Evolutionary conservation across 176 grass and related monocot species (phyloP).

Genomic region (Saccharum spontaneum): DNA sequence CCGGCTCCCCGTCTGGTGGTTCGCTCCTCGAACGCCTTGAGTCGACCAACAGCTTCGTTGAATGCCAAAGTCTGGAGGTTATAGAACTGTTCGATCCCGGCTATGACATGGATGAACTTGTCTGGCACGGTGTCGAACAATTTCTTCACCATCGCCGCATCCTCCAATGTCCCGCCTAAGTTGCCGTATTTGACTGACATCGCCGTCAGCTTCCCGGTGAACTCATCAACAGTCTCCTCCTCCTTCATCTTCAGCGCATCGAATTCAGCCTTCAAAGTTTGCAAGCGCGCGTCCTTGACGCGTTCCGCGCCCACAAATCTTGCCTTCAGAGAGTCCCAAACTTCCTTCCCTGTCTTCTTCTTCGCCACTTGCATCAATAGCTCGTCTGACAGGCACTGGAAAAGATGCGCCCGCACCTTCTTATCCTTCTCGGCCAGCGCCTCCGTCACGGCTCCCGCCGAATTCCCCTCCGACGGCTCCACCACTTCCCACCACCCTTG

Average conservation of each 20-base stretch:
- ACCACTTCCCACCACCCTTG: neutral
- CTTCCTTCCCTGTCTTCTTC: neutral
- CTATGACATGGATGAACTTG: neutral
- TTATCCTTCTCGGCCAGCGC: neutral
- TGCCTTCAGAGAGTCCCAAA: neutral
- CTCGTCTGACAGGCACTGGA: neutral
- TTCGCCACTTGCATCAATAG: neutral
- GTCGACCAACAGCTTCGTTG: fast-evolving
- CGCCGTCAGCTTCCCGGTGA: too few species aligned
- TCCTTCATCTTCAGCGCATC: neutral
- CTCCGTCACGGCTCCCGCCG: too few species aligned
- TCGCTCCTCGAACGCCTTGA: neutral
- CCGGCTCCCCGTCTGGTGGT: too few species aligned
- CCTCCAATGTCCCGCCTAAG: neutral
- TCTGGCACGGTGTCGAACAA: neutral
- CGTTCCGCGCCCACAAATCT: neutral
- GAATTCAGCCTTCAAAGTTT: neutral
- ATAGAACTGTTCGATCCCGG: neutral
- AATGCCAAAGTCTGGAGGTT: neutral
- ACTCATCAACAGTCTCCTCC: neutral
- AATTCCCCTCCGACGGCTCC: fast-evolving
- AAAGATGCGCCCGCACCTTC: neutral
- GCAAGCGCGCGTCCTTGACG: fast-evolving
- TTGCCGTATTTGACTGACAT: neutral
- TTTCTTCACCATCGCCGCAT: neutral